These are phyloP conservation scores for Phoenix roebelenii DNA, from an alignment of 176 grass and related monocot genomes.

Conservation along the genomic window DNA sequence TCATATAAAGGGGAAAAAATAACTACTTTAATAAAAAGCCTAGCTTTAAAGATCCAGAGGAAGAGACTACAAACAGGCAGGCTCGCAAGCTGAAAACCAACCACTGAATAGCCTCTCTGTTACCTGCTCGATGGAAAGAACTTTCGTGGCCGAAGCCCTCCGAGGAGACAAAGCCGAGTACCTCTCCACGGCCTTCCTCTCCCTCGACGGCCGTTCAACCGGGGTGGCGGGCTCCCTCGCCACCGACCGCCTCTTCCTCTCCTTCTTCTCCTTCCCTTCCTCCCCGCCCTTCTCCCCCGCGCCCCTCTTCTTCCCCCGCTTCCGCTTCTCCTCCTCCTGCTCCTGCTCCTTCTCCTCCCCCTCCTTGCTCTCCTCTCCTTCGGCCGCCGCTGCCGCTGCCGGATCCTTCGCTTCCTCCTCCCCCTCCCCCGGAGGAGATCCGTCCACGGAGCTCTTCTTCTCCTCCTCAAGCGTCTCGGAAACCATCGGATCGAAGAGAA, in stretches of 20 bases:
- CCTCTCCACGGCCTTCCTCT: constrained; percentile 86
- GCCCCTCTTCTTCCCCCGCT: constrained; percentile 2
- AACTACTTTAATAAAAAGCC: neutral
- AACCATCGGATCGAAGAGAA: neutral
- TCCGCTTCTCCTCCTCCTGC: constrained; percentile 7
- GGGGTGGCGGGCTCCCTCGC: neutral
- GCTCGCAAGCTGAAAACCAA: too few relatives aligned
- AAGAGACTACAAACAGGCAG: too few relatives aligned
- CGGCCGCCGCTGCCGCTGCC: neutral
- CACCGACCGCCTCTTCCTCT: constrained; percentile 23
- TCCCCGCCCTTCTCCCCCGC: constrained; percentile 22
- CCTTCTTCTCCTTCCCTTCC: constrained; percentile 25
- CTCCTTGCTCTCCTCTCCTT: constrained; percentile 1
- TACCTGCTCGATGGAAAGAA: constrained; percentile 58
- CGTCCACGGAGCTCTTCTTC: neutral
- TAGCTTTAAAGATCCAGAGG: neutral
- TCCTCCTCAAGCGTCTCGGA: neutral
- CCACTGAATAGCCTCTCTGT: neutral
- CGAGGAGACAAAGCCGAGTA: constrained; percentile 55
- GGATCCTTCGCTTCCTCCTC: constrained; percentile 17
- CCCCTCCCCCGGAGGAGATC: neutral
- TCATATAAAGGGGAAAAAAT: neutral
- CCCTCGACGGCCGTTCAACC: constrained; percentile 54
- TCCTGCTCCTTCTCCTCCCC: neutral
- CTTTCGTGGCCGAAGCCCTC: constrained; percentile 36